Evolutionary conservation across 129 eudicot genomes (phyloP), one percentile per base, ranked within the genome.

Genomic region (Sambucus nigra): DNA sequence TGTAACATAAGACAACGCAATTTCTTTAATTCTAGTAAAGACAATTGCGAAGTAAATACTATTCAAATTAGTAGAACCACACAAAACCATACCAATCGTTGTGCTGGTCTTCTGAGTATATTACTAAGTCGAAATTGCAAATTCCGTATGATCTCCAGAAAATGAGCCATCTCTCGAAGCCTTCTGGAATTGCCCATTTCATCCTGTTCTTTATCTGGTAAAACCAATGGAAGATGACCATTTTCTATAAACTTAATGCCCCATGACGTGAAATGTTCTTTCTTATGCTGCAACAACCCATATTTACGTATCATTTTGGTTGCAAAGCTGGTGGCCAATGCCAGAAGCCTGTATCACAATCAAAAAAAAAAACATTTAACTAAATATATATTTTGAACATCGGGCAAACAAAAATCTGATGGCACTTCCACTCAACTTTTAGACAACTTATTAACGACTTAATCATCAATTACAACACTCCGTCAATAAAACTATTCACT

Each of bases 161-260:
- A 73, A 59, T 66, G 79, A 27, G 94, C 86, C 86, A 85, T 82
- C 55, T 91, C 94, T 46, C 62, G 62, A 25, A 85, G 82, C 78
- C 73, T 85, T 76, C 65, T 71, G 56, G 70, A 63, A 38, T 63
- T 67, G 50, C 33, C 73, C 66, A 49, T 54, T 53, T 69, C 71
- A 55, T 53, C 55, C 25, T 67, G 73, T 27, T 67, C 82, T 63
- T 58, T 64, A 62, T 74, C 69, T 47, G 83, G 69, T 44, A 63
- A 62, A 58, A 66, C 65, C 35, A 68, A 66, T 3, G 68, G 77
- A 59, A 28, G 40, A 70, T 35, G 52, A 69, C 55, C 38, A 59
- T 19, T 67, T 23, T 69, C 68, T 75, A 35, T 64, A 47, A 61
- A 55, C 19, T 56, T 66, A 58, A 67, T 58, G 51, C 62, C 70